These are phyloP conservation scores for Petunia secreta DNA, from an alignment of 257 asterid genomes.

Conservation along the genomic window DNA sequence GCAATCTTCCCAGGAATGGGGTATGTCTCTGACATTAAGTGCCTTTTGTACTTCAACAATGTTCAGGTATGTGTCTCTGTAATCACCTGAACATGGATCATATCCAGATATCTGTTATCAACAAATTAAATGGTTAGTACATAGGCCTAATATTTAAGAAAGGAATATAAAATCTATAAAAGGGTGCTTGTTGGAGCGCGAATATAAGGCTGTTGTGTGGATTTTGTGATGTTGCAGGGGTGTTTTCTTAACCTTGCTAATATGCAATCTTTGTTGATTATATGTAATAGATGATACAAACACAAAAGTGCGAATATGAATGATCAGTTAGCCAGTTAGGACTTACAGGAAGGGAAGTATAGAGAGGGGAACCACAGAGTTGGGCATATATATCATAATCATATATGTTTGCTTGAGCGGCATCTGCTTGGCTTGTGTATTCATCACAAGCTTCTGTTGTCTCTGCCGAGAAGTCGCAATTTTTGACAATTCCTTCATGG, in stretches of 20 bases:
- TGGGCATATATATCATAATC: conserved; percentile 56
- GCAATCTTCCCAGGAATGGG: conserved; percentile 54
- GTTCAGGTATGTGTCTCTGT: conserved; percentile 46
- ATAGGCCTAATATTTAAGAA: neutral
- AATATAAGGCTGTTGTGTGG: neutral
- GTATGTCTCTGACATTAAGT: conserved; percentile 48
- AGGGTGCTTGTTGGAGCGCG: neutral
- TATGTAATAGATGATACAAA: no score
- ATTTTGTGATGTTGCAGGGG: no score
- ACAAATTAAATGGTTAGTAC: neutral
- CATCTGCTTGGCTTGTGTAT: conserved; percentile 26
- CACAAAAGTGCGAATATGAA: neutral
- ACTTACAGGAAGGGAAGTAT: conserved; percentile 4
- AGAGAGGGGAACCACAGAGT: conserved; percentile 38
- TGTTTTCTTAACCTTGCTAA: no score
- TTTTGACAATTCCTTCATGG: conserved; percentile 39
- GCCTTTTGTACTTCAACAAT: conserved; percentile 53
- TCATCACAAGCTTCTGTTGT: conserved; percentile 27
- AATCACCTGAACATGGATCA: conserved; percentile 59
- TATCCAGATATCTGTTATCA: conserved; percentile 41
- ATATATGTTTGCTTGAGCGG: conserved; percentile 32
- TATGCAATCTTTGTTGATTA: no score
- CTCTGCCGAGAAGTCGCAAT: conserved; percentile 49
- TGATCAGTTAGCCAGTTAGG: conserved; percentile 20
- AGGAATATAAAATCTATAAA: neutral